Conservation (phyloP, 306 rosid species). For the Cicer bijugum region DNA sequence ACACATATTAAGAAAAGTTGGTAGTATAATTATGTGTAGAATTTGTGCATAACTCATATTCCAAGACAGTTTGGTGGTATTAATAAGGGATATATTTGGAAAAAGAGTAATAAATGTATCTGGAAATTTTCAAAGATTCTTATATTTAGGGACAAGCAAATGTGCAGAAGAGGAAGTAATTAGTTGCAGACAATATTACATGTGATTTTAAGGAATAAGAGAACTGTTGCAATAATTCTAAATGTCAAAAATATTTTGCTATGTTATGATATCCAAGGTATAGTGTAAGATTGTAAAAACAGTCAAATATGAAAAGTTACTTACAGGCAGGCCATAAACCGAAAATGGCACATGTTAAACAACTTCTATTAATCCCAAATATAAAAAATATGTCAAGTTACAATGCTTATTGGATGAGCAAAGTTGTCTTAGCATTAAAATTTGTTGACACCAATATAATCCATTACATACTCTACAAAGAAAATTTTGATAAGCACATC, state of each 20-base stretch:
- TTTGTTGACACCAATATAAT: background rate
- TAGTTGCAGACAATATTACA: background rate
- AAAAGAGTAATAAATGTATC: too few species aligned
- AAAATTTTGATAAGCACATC: background rate
- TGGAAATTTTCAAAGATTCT: too few species aligned
- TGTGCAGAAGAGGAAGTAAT: background rate
- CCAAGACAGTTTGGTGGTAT: too few species aligned
- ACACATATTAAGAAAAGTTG: too few species aligned
- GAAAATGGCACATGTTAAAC: background rate
- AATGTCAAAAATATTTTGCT: background rate
- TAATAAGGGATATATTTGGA: too few species aligned
- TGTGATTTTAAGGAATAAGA: background rate
- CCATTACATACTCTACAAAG: background rate
- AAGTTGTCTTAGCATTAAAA: constrained; percentile 3
- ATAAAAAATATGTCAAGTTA: background rate
- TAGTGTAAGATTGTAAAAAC: background rate
- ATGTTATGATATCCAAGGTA: background rate
- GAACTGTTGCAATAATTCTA: background rate
- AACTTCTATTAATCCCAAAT: constrained; percentile 4
- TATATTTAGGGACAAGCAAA: too few species aligned
- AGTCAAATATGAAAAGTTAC: constrained; percentile 2
- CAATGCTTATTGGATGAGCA: background rate
- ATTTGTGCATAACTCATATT: too few species aligned
- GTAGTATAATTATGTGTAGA: too few species aligned
- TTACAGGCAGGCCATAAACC: background rate